Conservation (phyloP, 768 basidiomycete genomes). For the Leccinum rimulosum region DNA sequence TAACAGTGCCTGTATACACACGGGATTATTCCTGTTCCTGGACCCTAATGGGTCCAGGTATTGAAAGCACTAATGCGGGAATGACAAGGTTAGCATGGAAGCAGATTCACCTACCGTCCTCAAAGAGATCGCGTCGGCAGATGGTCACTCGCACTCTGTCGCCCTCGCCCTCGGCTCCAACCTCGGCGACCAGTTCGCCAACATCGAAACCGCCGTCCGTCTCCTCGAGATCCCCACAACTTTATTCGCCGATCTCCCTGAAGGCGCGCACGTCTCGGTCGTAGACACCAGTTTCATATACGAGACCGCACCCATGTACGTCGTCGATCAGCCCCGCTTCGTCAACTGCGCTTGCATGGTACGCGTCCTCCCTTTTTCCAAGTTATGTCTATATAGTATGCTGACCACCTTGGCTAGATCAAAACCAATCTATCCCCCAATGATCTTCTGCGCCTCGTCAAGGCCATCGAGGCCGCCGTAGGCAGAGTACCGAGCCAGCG, state of each 20-base stretch:
- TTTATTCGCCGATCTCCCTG: conserved; percentile 23
- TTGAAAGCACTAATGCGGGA: no score
- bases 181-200: conserved; percentile 79
- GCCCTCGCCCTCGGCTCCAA: conserved; percentile 89
- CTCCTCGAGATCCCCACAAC: conserved; percentile 55
- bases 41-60: no score
- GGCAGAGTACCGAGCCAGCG: conserved; percentile 78
- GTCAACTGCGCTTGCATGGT: conserved; percentile 92
- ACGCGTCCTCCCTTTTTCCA: neutral
- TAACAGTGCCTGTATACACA: no score
- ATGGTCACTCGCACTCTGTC: conserved; percentile 33
- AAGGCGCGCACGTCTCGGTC: conserved; percentile 38
- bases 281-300: conserved; percentile 87
- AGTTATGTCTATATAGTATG: no score
- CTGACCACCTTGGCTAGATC: conserved; percentile 41
- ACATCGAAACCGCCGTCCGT: conserved; percentile 77
- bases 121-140: neutral
- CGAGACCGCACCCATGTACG: conserved; percentile 95
- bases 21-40: no score
- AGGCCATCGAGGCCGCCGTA: conserved; percentile 67
- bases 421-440: conserved; percentile 66
- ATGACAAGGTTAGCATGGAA: no score
- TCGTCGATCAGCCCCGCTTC: conserved; percentile 84
- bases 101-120: no score
- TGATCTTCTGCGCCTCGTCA: conserved; percentile 60